Evolutionary conservation across 75 land plant species (phyloP).

Genomic region (Pinus taeda): DNA sequence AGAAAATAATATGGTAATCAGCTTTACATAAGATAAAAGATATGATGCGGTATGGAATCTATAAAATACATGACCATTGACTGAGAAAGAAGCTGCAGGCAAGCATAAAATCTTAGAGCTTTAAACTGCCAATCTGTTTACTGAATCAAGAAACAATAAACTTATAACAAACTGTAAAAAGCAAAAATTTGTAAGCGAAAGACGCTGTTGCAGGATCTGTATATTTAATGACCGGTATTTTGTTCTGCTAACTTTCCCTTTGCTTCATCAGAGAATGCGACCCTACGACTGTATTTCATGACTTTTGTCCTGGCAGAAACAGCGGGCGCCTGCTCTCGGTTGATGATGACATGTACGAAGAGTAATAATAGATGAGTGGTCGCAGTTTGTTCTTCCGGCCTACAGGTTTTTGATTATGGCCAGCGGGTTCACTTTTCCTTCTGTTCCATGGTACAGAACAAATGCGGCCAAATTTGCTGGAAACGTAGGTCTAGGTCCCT

Average conservation of each 20-base stretch:
- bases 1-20: too few relatives aligned
- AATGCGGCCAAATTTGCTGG: neutral
- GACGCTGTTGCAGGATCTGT: too few relatives aligned
- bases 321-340: neutral
- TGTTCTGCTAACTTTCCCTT: too few relatives aligned
- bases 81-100: too few relatives aligned
- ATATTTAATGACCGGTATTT: too few relatives aligned
- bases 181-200: too few relatives aligned
- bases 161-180: too few relatives aligned
- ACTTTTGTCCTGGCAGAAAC: neutral
- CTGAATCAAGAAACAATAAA: neutral
- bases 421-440: neutral
- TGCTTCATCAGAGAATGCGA: neutral
- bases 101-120: neutral
- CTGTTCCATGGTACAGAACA: neutral
- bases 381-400: neutral
- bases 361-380: neutral
- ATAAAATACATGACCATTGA: too few relatives aligned
- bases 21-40: too few relatives aligned
- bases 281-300: neutral
- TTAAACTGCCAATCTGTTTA: neutral
- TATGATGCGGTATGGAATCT: too few relatives aligned
- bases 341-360: neutral
- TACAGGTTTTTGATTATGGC: too few relatives aligned
- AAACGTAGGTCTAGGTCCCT: conserved; percentile 2